These are phyloP conservation scores for Exophiala viscosa DNA, from an alignment of 2,329 filamentous ascomycete genomes.

Conservation along the genomic window DNA sequence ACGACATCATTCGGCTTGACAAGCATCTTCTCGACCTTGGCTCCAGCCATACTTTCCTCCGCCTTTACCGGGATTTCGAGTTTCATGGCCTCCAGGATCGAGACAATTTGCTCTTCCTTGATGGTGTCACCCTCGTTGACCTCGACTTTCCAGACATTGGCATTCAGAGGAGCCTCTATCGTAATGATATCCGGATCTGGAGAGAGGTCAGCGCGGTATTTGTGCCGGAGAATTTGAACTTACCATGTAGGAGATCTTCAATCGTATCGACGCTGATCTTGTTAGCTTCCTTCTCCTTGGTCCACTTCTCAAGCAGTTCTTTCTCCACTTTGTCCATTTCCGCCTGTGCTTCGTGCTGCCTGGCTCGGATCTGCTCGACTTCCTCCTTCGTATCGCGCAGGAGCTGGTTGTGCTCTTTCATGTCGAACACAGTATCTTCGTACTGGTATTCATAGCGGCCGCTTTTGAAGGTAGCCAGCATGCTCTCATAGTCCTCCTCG, in stretches of 20 bases:
- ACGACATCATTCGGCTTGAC: constrained; percentile 40
- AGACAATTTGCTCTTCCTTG: constrained; percentile 41
- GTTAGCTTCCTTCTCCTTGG: constrained; percentile 44
- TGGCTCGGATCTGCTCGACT: constrained; percentile 43
- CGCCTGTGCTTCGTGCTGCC: constrained; percentile 48
- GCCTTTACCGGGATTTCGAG: constrained; percentile 50
- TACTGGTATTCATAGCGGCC: constrained; percentile 53
- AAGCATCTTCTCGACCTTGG: constrained; percentile 39
- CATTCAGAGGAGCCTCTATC: constrained; percentile 45
- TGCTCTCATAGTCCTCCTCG: constrained; percentile 49
- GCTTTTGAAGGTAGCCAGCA: constrained; percentile 48
- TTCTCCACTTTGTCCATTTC: constrained; percentile 40
- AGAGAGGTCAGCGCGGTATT: neutral
- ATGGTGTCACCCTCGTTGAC: constrained; percentile 43
- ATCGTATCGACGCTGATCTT: constrained; percentile 50
- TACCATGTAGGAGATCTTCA: constrained; percentile 47
- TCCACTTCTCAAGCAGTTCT: constrained; percentile 37
- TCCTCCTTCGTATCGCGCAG: constrained; percentile 47
- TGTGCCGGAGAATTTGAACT: constrained; percentile 13
- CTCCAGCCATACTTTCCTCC: constrained; percentile 30
- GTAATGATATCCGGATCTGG: constrained; percentile 37
- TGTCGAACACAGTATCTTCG: constrained; percentile 52
- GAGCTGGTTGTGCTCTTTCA: constrained; percentile 52
- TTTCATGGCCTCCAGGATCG: constrained; percentile 57
- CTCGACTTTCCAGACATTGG: constrained; percentile 53